Base-by-base conservation (phyloP, 2,329 filamentous ascomycete species). In the Colletotrichum neosansevieriae region DNA sequence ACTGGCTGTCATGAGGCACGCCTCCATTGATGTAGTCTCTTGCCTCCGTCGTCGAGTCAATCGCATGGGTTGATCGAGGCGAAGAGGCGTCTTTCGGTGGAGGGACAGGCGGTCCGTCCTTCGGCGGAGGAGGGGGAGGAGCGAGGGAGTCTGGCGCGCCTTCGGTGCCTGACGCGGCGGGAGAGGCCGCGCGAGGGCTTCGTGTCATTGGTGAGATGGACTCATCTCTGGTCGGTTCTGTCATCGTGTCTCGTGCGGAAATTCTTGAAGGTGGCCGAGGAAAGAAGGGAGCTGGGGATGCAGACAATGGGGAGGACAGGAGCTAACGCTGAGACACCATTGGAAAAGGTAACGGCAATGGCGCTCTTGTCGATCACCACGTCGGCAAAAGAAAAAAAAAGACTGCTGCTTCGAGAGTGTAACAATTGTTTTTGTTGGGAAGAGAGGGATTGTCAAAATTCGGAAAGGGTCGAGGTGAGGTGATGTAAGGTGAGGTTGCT, bases 21-120 rank as follows among this genome's bases (percentile, higher is more conserved):
- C 77, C 78, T 40, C 75, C 78, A 58, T 81, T 81, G 38, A 82
- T 47, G 70, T 82, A 80, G 70, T 83, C 81, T 12, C 74, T 69
- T 10, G 80, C 74, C 32, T 75, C 70, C 19, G 58, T 59, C 40
- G 71, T 68, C 44, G 73, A 68, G 17, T 72, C 68, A 21, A 73
- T 73, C 68, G 38, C 71, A 62, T 63, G 58, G 64, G 53, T 63
- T 57, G 67, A 61, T 29, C 44, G 38, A n/a, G 57, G 62, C n/a
- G 71, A 57, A 64, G 38, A 38, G 58, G 63, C 51, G 38, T 49
- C 58, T 34, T 64, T 73, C 45, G 64, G 61, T 11, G 56, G 62
- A 34, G 64, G 65, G 65, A 53, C 45, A 40, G 53, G 62, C 47
- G 67, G 53, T n/a, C 47, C 58, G 19, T 70, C 63, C 63, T 68